Evolutionary conservation across 768 basidiomycete species (phyloP), one percentile per base, ranked within the genome.

Genomic region (Leccinellum albellum): DNA sequence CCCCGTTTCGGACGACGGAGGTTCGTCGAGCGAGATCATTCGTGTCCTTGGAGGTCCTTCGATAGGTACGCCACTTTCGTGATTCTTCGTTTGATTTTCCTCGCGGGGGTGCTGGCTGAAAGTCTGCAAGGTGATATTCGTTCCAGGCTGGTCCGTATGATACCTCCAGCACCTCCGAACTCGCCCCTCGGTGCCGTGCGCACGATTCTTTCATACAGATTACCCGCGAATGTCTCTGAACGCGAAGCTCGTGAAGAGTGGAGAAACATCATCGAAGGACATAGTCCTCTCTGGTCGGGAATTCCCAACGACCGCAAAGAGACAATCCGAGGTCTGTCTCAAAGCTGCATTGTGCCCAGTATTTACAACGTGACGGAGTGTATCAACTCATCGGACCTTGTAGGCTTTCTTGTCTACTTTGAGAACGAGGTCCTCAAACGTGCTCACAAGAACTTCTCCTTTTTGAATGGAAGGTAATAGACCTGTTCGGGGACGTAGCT

Each of bases 1-100:
- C 32, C 95, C 95, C 6, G 91, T 98, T 31, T 95, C 93, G 6
- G 95, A 98, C 68, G 94, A 98, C 70, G 95, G 95, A 1, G 95
- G 95, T 45, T 94, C 91, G 3, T 96, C 94, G 3, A 91, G 90
- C 61, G 94, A 97, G 77, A 96, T 96, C 52, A 91, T 94, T 51
- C 85, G 94, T 50, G 92, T 94, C 23, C 78, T 98, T 53, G 90
- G 89, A 17, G 91, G 91, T 3, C 89, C 91, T 21, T 92, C 91
- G 32, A 83, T 94, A 65, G 89, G 91, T 89, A 64, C 56, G 66
- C 59, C 58, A 50, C 42, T 23, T 33, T 54, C 20, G 20, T 50
- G 32, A 53, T 58, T 61, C 58, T 62, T 54, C 20, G 55, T 60
- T 33, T 28, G 60, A 61, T 58, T 15, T 57, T 55, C 32, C 49